A percentile compares a stretch with the other conserved stretches of the same genome.
Evolutionary conservation across 495 filamentous ascomycete species (phyloP).

Genomic region (Terfezia claveryi): DNA sequence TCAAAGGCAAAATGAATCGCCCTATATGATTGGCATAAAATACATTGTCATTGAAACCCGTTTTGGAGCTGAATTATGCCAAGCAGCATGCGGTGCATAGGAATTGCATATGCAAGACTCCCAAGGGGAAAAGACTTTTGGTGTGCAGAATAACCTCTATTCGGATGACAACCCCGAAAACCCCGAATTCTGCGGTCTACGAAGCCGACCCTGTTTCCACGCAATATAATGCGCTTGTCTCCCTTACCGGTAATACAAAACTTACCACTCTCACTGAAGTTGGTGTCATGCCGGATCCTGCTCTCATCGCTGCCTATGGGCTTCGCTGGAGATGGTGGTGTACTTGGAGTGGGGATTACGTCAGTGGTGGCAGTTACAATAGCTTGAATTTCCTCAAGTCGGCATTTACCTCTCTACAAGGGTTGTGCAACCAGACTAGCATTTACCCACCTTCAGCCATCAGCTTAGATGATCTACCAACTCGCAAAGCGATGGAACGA

Average conservation of each 20-base stretch:
- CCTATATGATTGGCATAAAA: no score
- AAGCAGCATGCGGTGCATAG: no score
- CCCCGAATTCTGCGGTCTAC: no score
- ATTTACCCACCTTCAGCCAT: constrained; percentile 25
- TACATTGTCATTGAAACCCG: no score
- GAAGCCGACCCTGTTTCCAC: constrained; percentile 9
- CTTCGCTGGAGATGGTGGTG: constrained; percentile 28
- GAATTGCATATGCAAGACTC: no score
- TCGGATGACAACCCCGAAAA: no score
- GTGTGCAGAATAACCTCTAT: no score
- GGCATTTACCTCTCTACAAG: no score
- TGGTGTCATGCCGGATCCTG: constrained; percentile 25
- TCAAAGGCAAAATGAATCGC: no score
- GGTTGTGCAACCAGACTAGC: no score
- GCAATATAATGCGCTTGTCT: constrained; percentile 25
- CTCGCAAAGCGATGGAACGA: constrained; percentile 12
- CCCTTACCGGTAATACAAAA: constrained; percentile 25
- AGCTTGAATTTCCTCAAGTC: constrained; percentile 17
- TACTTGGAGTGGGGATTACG: constrained; percentile 24
- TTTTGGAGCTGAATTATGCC: no score
- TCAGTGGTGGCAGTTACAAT: constrained; percentile 20
- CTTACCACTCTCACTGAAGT: constrained; percentile 27
- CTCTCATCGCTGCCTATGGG: constrained; percentile 22
- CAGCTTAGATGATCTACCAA: constrained; percentile 24
- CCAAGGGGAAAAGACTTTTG: no score